Base-by-base conservation (phyloP, 257 asterid genomes). In the Linderniella brevidens region DNA sequence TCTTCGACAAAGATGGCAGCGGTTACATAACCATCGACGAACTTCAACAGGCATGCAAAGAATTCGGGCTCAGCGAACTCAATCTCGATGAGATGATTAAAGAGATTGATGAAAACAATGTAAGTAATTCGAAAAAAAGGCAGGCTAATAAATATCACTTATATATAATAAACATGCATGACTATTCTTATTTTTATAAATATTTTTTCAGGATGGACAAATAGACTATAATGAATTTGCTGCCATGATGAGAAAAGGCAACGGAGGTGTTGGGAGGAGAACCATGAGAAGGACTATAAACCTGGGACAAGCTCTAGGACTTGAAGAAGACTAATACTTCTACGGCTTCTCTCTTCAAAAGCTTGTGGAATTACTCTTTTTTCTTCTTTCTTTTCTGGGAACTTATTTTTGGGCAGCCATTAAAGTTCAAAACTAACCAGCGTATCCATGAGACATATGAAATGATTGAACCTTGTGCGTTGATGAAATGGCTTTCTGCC, bases 31-130 rank as follows among this genome's bases (percentile, higher is more conserved):
- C 97, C 54, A 77, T 83, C 4, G 93, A 83, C 35, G 95, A 87
- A 73, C 88, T 87, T 73, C 90, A 83, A 73, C 92, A 83, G 60
- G 95, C 95, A 50, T 87, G 95, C 78, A 68, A 80, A 57, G 92
- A 87, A 29, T 78, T 87, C 49, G 97, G 97, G 45, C 65, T 87
- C 38, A 70, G 92, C 8, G 97, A 83, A 48, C 75, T 77, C 20
- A 55, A 87, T 64, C 93, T 87, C 19, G 97, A 83, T 54, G 97
- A 83, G 46, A 80, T 87, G 77, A 75, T 87, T 69, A 70, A 72
- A 14, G 97, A 87, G 74, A 74, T 83, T 61, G 95, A 87, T 58
- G 88, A 77, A 67, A 92, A 87, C 55, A 82, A 87, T 43, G 97
- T 83, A 59, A 75, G 93, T 65, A 25, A 3, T 25, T 6, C 32